Base-by-base conservation (phyloP, 1,284 basidiomycete genomes). In the Trichosporon inkin region DNA sequence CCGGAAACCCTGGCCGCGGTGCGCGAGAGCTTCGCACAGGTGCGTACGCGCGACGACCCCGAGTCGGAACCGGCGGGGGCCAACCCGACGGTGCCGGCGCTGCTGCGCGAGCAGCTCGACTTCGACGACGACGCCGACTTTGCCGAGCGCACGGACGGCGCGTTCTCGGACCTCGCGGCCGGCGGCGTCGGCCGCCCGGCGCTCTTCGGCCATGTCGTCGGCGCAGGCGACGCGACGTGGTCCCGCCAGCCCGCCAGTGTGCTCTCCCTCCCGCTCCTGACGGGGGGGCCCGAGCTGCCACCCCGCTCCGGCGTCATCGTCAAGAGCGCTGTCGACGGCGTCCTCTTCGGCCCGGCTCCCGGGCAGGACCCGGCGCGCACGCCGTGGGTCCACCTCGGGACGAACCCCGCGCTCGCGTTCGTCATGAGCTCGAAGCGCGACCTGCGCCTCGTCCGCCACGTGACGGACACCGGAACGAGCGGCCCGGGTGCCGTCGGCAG, bases 361-460 rank as follows among this genome's bases (percentile, higher is more conserved):
- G 67, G 64, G 7, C 10, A 32, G 6, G 67, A 54, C 62, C 71
- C 37, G 60, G 71, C 53, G 51, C 80, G 74, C 69, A 44, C 77
- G 78, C 55, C 69, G 7, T 98, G 94, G 94, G 79, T 67, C 40
- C 94, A 98, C 74, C 76, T 78, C 1, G 82, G 84, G 10, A 96
- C 92, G 0, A 91, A 87, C 73, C 87, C 90, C 5, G 95, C 93
- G 0, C 83, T 99, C 4, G 84, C 90, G 1, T 99, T 97, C 72
- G 95, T 98, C 17, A 82, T 99, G 32, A 92, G 92, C 1, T 94
- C 92, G 4, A 99, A 99, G 76, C 86, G 86, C 24, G 92, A 95
- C 75, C 85, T 88, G 0, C 84, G 89, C 13, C 91, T 93, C 77
- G 88, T 88, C 1, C 83, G 87, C 67, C 90, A 95, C 69, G 76